These are phyloP conservation scores for Magnusiomyces tetraspermus DNA, from an alignment of 1,139 yeast genomes.

Conservation along the genomic window DNA sequence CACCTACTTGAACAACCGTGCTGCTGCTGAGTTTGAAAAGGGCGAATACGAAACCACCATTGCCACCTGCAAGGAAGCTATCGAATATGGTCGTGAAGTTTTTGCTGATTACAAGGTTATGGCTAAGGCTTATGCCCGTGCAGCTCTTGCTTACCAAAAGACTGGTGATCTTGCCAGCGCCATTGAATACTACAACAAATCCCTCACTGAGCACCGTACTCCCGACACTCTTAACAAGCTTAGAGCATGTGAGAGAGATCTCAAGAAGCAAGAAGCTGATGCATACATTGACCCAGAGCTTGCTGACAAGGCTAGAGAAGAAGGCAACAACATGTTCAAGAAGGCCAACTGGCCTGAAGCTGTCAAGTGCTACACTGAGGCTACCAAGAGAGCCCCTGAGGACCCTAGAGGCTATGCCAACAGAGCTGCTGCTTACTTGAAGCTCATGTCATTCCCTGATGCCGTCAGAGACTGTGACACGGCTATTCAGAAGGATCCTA, in stretches of 20 bases:
- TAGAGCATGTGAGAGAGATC: conserved; percentile 77
- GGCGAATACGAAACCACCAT: conserved; percentile 85
- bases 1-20: conserved; percentile 89
- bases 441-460: conserved; percentile 94
- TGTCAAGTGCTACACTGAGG: conserved; percentile 88
- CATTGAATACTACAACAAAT: conserved; percentile 71
- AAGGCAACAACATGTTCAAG: conserved; percentile 83
- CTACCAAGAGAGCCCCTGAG: conserved; percentile 90
- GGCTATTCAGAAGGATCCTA: conserved; percentile 83
- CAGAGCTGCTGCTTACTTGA: conserved; percentile 94
- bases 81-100: conserved; percentile 79
- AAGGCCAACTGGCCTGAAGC: conserved; percentile 97
- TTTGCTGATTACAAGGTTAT: conserved; percentile 88
- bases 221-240: conserved; percentile 87
- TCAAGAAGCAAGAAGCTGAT: conserved; percentile 66
- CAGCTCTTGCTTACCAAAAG: conserved; percentile 76
- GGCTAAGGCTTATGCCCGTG: conserved; percentile 89
- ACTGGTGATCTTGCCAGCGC: conserved; percentile 65
- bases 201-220: conserved; percentile 94
- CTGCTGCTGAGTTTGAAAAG: conserved; percentile 96
- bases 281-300: conserved; percentile 80
- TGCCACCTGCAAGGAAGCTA: conserved; percentile 67
- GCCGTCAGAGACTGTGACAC: conserved; percentile 85
- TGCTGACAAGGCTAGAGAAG: conserved; percentile 90
- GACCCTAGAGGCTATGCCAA: conserved; percentile 97